Evolutionary conservation across 2,329 filamentous ascomycete species (phyloP).

Genomic region (Colletotrichum liaoningense): DNA sequence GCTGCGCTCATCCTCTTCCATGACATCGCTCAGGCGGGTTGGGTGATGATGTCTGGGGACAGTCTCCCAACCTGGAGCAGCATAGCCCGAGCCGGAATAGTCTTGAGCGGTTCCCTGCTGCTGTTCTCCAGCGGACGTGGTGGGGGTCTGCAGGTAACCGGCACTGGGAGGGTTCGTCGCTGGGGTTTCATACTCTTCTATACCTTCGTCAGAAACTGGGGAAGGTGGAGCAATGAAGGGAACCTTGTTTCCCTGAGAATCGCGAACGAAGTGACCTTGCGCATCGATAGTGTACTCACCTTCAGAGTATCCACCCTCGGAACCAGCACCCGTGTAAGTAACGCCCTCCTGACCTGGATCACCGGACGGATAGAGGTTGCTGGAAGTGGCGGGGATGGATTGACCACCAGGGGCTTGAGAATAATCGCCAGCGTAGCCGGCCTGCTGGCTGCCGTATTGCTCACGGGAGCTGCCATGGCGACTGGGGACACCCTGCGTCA

Average conservation of each 20-base stretch:
- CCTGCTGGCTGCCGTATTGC: slow-evolving; percentile 44
- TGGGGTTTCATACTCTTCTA: slow-evolving; percentile 70
- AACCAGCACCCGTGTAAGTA: slow-evolving; percentile 46
- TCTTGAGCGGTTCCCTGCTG: slow-evolving; percentile 54
- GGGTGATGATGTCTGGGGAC: slow-evolving; percentile 87
- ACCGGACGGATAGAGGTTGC: slow-evolving; percentile 38
- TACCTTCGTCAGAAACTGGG: slow-evolving; percentile 61
- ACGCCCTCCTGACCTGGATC: slow-evolving; percentile 26
- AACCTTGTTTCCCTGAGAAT: slow-evolving; percentile 71
- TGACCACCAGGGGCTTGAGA: slow-evolving; percentile 56
- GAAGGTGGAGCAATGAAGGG: slow-evolving; percentile 60
- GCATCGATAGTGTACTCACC: slow-evolving; percentile 78
- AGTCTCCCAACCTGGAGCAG: slow-evolving; percentile 78
- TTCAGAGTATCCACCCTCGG: slow-evolving; percentile 73
- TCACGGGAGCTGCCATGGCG: slow-evolving; percentile 61
- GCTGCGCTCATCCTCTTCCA: slow-evolving; percentile 85
- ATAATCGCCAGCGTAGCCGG: slow-evolving; percentile 49
- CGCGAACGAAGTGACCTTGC: slow-evolving; percentile 69
- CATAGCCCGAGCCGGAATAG: slow-evolving; percentile 76
- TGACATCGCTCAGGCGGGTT: slow-evolving; percentile 87
- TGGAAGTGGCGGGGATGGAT: slow-evolving; percentile 46
- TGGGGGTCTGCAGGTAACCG: slow-evolving; percentile 42
- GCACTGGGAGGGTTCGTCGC: slow-evolving; percentile 52
- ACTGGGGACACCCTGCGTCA: slow-evolving; percentile 77
- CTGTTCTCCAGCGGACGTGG: slow-evolving; percentile 49